Percentiles rank a stretch among this genome's conserved stretches.
Conservation (phyloP, 768 basidiomycete genomes). For the Tricholoma flavovirens region DNA sequence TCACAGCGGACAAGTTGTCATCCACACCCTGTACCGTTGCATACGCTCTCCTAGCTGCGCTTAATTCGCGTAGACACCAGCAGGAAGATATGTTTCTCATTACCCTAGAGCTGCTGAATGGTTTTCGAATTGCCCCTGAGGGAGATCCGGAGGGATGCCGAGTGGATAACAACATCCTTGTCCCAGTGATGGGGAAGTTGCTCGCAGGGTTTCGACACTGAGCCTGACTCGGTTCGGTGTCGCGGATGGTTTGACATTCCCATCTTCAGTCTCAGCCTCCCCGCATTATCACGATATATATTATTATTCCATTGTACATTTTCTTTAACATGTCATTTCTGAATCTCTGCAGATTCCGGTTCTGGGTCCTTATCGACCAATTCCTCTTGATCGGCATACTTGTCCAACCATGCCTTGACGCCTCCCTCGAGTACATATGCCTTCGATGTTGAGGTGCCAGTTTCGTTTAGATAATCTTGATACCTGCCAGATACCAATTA, state of each 20-base stretch:
- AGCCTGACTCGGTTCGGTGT: too few relatives aligned
- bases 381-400: not conserved
- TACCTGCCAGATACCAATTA: slow-evolving; percentile 29
- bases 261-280: too few relatives aligned
- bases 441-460: slow-evolving; percentile 25
- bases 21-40: not conserved
- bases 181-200: not conserved
- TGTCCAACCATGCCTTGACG: not conserved
- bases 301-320: too few relatives aligned
- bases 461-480: slow-evolving; percentile 38
- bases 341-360: not conserved
- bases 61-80: not conserved
- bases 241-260: too few relatives aligned
- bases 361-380: not conserved
- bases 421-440: slow-evolving; percentile 41
- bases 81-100: not conserved
- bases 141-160: not conserved
- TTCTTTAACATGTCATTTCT: too few relatives aligned
- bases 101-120: not conserved
- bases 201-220: too few relatives aligned
- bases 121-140: not conserved
- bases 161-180: not conserved
- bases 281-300: too few relatives aligned
- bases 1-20: not conserved
- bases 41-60: not conserved